Conservation (phyloP, 2,329 filamentous ascomycete genomes). For the Alternaria sp. region DNA sequence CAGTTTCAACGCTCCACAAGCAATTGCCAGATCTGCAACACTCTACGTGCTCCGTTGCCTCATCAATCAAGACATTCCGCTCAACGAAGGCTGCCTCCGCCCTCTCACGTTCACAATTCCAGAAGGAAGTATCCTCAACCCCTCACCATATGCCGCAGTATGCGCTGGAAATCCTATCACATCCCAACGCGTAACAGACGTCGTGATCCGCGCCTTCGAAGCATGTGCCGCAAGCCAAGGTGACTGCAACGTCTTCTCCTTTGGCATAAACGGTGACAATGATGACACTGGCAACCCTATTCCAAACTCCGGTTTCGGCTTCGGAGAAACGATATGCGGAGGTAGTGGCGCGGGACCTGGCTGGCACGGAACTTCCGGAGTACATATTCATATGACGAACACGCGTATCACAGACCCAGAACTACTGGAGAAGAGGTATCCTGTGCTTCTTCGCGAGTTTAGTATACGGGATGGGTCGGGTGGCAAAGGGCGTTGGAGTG, state of each 20-base stretch:
- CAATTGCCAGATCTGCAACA: constrained; percentile 49
- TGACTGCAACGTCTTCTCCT: constrained; percentile 43
- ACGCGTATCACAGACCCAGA: constrained; percentile 51
- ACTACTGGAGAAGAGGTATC: constrained; percentile 48
- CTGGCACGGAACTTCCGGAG: constrained; percentile 45
- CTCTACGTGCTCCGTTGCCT: constrained; percentile 42
- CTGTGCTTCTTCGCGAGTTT: constrained; percentile 46
- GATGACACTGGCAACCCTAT: constrained; percentile 23
- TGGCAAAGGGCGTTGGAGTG: constrained; percentile 38
- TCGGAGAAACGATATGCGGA: constrained; percentile 50
- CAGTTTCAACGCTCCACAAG: constrained; percentile 51
- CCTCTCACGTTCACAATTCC: constrained; percentile 40
- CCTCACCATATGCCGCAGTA: constrained; percentile 37
- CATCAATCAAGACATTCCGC: constrained; percentile 42
- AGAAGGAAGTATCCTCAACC: constrained; percentile 39
- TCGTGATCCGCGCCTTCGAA: constrained; percentile 43
- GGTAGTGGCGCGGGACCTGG: constrained; percentile 45
- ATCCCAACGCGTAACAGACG: constrained; percentile 44
- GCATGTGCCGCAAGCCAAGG: constrained; percentile 44
- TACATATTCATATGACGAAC: constrained; percentile 52
- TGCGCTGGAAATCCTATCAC: constrained; percentile 44
- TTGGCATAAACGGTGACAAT: constrained; percentile 38
- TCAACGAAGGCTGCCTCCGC: constrained; percentile 47
- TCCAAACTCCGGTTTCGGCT: constrained; percentile 41
- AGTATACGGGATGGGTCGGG: constrained; percentile 42